Percentiles rank a stretch among this genome's conserved stretches.
Evolutionary conservation across 805 yeast species (phyloP).

Genomic region (Yamadazyma ubonensis): DNA sequence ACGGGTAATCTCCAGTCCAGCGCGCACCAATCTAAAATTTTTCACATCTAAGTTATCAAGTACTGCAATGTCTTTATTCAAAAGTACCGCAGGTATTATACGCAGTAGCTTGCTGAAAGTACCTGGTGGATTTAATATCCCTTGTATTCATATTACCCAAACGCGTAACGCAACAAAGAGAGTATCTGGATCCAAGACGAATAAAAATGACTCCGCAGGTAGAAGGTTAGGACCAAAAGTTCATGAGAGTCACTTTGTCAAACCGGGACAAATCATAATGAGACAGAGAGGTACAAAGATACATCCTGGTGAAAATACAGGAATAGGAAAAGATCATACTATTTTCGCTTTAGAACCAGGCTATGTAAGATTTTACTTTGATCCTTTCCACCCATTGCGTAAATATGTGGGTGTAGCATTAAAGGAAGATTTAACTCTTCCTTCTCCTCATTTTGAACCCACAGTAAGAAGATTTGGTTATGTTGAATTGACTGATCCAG

Average conservation of each 20-base stretch:
- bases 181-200: slow-evolving; percentile 93
- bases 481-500: slow-evolving; percentile 48
- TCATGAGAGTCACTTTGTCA: slow-evolving; percentile 73
- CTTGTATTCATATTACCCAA: slow-evolving; percentile 21
- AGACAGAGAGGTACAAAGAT: slow-evolving; percentile 94
- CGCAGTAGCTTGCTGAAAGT: slow-evolving; percentile 1
- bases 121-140: not conserved
- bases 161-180: slow-evolving; percentile 91
- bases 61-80: slow-evolving; percentile 7
- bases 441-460: slow-evolving; percentile 91
- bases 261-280: slow-evolving; percentile 82
- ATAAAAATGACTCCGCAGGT: slow-evolving; percentile 93
- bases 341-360: slow-evolving; percentile 91
- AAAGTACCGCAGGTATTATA: not conserved
- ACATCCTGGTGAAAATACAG: slow-evolving; percentile 90
- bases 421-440: slow-evolving; percentile 59
- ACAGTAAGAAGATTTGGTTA: slow-evolving; percentile 82
- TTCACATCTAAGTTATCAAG: slow-evolving; percentile 1
- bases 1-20: not conserved
- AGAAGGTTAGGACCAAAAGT: slow-evolving; percentile 89
- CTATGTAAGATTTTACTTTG: slow-evolving; percentile 82
- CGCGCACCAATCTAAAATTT: slow-evolving; percentile 8
- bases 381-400: slow-evolving; percentile 95
- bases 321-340: slow-evolving; percentile 92
- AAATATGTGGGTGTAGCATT: slow-evolving; percentile 88